phyloP scores from a whole-genome alignment of 2,329 filamentous ascomycete genomes.

The Coniochaeta sp. region DNA sequence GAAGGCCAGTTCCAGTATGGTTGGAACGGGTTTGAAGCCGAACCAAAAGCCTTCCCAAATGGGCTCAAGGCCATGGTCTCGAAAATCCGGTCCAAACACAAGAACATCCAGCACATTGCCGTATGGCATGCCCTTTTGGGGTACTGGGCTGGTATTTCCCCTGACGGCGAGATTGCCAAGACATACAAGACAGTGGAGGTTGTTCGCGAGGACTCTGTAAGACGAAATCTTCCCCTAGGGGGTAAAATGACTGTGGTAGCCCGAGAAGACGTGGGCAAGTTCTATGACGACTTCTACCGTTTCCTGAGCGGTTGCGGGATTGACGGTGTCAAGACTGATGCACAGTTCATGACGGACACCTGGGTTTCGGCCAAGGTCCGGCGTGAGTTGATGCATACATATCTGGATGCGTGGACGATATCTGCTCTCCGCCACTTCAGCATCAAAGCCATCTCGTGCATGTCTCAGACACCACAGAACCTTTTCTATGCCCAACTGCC shows the following conservation, averaged over 20 bases:
- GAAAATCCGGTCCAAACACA: slow-evolving; percentile 61
- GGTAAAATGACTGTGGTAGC: slow-evolving; percentile 67
- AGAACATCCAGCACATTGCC: slow-evolving; percentile 72
- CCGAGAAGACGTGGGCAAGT: slow-evolving; percentile 62
- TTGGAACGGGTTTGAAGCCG: slow-evolving; percentile 84
- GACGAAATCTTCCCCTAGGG: slow-evolving; percentile 41
- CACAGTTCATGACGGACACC: slow-evolving; percentile 81
- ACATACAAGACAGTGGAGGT: slow-evolving; percentile 69
- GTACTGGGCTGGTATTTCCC: slow-evolving; percentile 87
- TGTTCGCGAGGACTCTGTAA: slow-evolving; percentile 38
- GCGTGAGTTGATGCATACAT: slow-evolving; percentile 63
- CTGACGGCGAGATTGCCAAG: slow-evolving; percentile 64
- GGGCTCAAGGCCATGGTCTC: slow-evolving; percentile 68
- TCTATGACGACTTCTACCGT: slow-evolving; percentile 87
- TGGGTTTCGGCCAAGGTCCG: slow-evolving; percentile 62
- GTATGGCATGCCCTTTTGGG: slow-evolving; percentile 89
- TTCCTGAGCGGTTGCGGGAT: slow-evolving; percentile 71
- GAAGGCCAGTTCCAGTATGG: slow-evolving; percentile 49
- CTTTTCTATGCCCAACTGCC: slow-evolving; percentile 80
- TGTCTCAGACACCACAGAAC: slow-evolving; percentile 83
- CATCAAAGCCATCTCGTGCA: slow-evolving; percentile 79
- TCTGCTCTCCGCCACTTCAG: slow-evolving; percentile 72
- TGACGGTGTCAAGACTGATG: slow-evolving; percentile 88
- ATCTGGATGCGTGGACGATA: slow-evolving; percentile 81
- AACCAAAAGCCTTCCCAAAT: slow-evolving; percentile 67